These are phyloP conservation scores for Dipteronia sinensis DNA, from an alignment of 345 rosid genomes.

Conservation along the genomic window DNA sequence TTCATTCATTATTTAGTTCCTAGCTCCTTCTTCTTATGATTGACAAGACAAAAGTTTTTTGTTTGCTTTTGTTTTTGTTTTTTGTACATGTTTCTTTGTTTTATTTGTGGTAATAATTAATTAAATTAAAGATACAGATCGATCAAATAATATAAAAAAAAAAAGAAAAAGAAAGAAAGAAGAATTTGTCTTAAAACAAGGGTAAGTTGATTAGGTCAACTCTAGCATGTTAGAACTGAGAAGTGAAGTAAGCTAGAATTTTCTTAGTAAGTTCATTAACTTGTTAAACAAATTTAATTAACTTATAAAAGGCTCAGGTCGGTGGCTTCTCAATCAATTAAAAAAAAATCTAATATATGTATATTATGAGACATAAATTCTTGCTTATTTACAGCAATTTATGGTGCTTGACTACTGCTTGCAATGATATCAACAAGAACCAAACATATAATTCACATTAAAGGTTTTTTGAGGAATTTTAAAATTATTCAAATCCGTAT, in stretches of 20 bases:
- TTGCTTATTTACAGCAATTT: constrained; percentile 6
- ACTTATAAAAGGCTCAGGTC: constrained; percentile 10
- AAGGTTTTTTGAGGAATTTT: too few relatives aligned
- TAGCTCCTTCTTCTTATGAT: background rate
- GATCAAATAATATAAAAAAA: background rate
- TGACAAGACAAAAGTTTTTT: background rate
- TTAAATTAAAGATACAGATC: too few relatives aligned
- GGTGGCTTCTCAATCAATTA: constrained; percentile 27
- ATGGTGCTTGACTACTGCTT: background rate
- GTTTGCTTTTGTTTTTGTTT: too few relatives aligned
- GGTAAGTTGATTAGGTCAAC: constrained; percentile 44
- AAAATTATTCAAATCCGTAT: too few relatives aligned
- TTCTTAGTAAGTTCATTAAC: constrained; percentile 6
- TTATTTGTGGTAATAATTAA: background rate
- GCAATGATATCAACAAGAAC: background rate
- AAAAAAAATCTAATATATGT: too few relatives aligned
- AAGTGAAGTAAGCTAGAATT: constrained; percentile 26
- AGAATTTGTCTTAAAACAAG: constrained; percentile 21
- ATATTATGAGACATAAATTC: constrained; percentile 32
- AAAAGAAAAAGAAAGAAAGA: background rate
- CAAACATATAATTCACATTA: too few relatives aligned
- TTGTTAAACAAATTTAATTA: constrained; percentile 11
- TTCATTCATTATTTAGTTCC: background rate
- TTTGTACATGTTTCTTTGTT: background rate
- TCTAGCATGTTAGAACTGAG: constrained; percentile 44